A percentile compares a stretch with the other conserved stretches of the same genome.
Evolutionary conservation across 306 rosid species (phyloP).

Genomic region (Quercus bicolor): DNA sequence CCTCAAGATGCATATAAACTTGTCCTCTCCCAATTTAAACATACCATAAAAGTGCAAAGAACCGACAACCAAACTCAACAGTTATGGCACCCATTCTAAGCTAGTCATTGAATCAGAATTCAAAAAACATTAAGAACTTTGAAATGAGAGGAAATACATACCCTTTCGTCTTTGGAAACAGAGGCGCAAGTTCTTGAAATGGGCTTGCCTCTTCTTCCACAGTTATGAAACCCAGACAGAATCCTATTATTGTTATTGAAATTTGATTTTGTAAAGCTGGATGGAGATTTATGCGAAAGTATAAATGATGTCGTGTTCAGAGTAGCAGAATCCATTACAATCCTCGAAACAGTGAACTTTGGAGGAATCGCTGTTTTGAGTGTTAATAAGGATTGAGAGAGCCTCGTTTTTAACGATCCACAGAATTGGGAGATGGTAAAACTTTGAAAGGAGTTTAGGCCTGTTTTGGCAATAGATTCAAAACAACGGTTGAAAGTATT

Average conservation of each 20-base stretch:
- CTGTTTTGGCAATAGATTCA: too few relatives aligned
- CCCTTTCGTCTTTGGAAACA: not conserved
- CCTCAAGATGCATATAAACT: too few relatives aligned
- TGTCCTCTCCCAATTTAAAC: too few relatives aligned
- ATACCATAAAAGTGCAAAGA: too few relatives aligned
- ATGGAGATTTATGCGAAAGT: constrained; percentile 3
- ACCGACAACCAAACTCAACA: too few relatives aligned
- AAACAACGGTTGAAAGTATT: too few relatives aligned
- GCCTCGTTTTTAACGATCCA: not conserved
- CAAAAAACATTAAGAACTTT: too few relatives aligned
- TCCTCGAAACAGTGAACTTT: not conserved
- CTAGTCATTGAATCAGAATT: too few relatives aligned
- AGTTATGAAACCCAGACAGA: constrained; percentile 8
- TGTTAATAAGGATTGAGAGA: not conserved
- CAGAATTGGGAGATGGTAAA: not conserved
- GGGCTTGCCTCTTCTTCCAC: constrained; percentile 2
- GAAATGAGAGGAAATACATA: constrained; percentile 10
- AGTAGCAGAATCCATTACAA: constrained; percentile 31
- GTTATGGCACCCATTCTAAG: too few relatives aligned
- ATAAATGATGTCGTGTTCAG: constrained; percentile 20
- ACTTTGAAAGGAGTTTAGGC: too few relatives aligned
- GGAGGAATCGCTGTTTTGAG: not conserved
- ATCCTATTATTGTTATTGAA: not conserved
- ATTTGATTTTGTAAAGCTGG: not conserved
- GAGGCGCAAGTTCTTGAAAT: constrained; percentile 27